Evolutionary conservation across 2,329 filamentous ascomycete species (phyloP).

Genomic region (Phyllosticta citribraziliensis): DNA sequence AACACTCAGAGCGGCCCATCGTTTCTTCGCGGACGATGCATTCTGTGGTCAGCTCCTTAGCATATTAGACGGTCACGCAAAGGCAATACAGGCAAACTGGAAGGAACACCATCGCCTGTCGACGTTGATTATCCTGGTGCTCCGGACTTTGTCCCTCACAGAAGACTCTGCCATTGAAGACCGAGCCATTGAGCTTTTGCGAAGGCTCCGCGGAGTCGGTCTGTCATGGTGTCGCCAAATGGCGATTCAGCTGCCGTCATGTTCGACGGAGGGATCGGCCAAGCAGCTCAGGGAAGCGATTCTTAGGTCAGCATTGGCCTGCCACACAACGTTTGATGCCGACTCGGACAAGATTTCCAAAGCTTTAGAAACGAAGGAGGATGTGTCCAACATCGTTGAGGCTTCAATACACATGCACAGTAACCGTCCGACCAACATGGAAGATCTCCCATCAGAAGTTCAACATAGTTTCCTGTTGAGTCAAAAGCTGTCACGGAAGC

Average conservation of each 20-base stretch:
- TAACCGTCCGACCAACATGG: conserved; percentile 10
- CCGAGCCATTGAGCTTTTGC: background rate
- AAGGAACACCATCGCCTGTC: background rate
- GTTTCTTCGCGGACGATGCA: background rate
- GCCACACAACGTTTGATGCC: conserved; percentile 1
- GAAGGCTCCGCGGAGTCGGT: background rate
- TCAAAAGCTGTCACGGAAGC: background rate
- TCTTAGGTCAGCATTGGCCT: background rate
- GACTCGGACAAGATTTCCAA: background rate
- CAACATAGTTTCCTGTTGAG: background rate
- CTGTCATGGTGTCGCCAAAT: conserved; percentile 4
- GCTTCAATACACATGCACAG: conserved; percentile 31
- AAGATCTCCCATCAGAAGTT: background rate
- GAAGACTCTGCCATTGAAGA: background rate
- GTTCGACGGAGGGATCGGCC: background rate
- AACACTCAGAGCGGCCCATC: conserved; percentile 2
- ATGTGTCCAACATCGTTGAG: conserved; percentile 28
- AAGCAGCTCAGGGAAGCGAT: background rate
- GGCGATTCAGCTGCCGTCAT: background rate
- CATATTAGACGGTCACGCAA: background rate
- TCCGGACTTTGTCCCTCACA: background rate
- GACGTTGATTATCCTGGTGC: background rate
- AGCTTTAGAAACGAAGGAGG: conserved; percentile 3
- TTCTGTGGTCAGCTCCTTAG: background rate
- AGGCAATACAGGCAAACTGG: conserved; percentile 4